A percentile compares a stretch with the other conserved stretches of the same genome.
These are phyloP conservation scores for Cucurbita argyrosperma DNA, from an alignment of 306 rosid genomes.

Conservation along the genomic window DNA sequence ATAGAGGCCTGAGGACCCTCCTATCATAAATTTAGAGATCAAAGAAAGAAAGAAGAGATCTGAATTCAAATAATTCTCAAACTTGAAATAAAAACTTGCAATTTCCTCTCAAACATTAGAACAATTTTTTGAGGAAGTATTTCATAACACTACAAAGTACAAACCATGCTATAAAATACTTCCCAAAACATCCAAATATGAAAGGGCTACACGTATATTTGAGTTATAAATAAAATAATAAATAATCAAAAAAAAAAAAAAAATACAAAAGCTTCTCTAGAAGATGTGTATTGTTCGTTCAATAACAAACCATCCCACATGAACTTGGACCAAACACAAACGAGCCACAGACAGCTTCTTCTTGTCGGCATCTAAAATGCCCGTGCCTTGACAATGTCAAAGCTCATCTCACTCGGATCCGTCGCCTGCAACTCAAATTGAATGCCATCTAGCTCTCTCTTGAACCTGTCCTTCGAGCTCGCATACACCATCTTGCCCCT, in stretches of 20 bases:
- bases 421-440: conserved; percentile 1
- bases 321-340: background rate
- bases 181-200: background rate
- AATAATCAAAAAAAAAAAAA: too few relatives aligned
- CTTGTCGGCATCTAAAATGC: background rate
- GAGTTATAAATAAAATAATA: background rate
- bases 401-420: background rate
- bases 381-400: background rate
- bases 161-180: background rate
- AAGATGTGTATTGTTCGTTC: background rate
- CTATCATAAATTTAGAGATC: too few relatives aligned
- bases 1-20: too few relatives aligned
- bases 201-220: background rate
- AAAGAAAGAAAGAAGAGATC: too few relatives aligned
- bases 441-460: background rate
- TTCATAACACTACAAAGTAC: background rate
- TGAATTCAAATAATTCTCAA: too few relatives aligned
- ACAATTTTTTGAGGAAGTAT: background rate
- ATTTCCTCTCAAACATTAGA: too few relatives aligned
- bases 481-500: conserved; percentile 5
- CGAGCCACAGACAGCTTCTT: background rate
- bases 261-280: background rate
- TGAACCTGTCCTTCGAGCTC: conserved; percentile 4
- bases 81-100: too few relatives aligned
- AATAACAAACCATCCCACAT: background rate